A percentile compares a stretch with the other conserved stretches of the same genome.
Conservation (phyloP, 306 rosid genomes). For the Ceratonia siliqua region DNA sequence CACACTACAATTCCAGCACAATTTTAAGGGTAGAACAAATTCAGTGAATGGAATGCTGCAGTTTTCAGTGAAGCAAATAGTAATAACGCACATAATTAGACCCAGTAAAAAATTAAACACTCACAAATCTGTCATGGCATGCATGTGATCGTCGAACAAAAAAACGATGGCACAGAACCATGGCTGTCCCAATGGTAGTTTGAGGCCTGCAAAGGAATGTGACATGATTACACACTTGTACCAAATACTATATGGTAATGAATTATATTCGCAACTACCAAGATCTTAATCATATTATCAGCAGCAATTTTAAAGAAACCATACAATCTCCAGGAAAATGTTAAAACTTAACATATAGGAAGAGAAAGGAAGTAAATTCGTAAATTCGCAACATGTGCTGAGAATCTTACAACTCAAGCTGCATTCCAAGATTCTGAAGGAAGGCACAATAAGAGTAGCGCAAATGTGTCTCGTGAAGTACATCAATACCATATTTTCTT, state of each 20-base stretch:
- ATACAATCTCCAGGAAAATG: constrained; percentile 1
- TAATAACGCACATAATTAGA: background rate
- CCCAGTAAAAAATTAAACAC: constrained; percentile 28
- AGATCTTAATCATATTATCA: background rate
- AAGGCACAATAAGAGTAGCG: constrained; percentile 72
- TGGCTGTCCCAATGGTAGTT: constrained; percentile 75
- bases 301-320: background rate
- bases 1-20: background rate
- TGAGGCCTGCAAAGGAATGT: constrained; percentile 65
- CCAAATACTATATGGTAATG: background rate
- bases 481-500: constrained; percentile 77
- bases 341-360: background rate
- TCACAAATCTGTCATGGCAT: constrained; percentile 81
- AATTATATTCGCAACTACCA: background rate
- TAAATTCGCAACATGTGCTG: constrained; percentile 39
- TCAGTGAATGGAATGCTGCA: background rate
- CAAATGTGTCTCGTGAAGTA: constrained; percentile 59
- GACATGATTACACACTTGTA: constrained; percentile 19
- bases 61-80: constrained; percentile 1
- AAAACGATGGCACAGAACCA: constrained; percentile 87
- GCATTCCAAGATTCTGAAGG: constrained; percentile 74
- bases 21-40: background rate
- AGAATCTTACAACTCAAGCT: constrained; percentile 65
- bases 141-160: constrained; percentile 71
- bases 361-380: background rate